A percentile compares a stretch with the other conserved stretches of the same genome.
phyloP scores from a whole-genome alignment of 768 basidiomycete species.

The Cytidiella melzeri region DNA sequence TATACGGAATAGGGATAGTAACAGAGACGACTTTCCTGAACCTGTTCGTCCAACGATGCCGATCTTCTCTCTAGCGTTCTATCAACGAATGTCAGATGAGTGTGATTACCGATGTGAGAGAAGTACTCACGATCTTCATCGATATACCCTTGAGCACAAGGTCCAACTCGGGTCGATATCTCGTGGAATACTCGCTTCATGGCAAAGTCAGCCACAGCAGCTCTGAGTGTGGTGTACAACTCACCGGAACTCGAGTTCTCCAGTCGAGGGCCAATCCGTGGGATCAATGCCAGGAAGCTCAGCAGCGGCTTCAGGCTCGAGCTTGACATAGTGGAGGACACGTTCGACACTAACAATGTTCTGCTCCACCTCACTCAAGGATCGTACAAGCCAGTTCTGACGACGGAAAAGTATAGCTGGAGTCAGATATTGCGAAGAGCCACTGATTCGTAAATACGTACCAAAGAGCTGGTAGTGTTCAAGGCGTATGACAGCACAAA shows the following conservation, averaged over 20 bases:
- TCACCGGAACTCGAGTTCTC: conserved; percentile 68
- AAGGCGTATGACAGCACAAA: conserved; percentile 81
- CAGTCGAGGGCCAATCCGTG: conserved; percentile 64
- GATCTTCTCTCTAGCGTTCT: conserved; percentile 78
- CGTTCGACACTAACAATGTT: conserved; percentile 89
- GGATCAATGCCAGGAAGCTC: conserved; percentile 59
- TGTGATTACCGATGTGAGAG: not conserved
- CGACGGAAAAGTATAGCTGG: not conserved
- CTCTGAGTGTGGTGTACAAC: conserved; percentile 18
- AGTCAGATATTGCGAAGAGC: conserved; percentile 2
- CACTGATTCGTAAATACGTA: conserved; percentile 39
- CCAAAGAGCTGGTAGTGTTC: conserved; percentile 77
- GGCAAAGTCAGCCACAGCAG: conserved; percentile 1
- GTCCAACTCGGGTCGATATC: conserved; percentile 78
- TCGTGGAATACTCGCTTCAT: conserved; percentile 61
- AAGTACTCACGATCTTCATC: conserved; percentile 52
- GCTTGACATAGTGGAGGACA: conserved; percentile 72
- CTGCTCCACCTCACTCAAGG: conserved; percentile 84
- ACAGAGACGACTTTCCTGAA: conserved; percentile 67
- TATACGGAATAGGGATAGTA: conserved; percentile 72
- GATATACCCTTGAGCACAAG: conserved; percentile 73
- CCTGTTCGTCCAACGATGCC: conserved; percentile 89
- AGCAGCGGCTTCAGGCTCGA: conserved; percentile 68
- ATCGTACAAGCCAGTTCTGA: conserved; percentile 79
- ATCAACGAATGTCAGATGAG: conserved; percentile 10